These are phyloP conservation scores for Fagopyrum esculentum DNA, from an alignment of 148 eudicot genomes.

Conservation along the genomic window DNA sequence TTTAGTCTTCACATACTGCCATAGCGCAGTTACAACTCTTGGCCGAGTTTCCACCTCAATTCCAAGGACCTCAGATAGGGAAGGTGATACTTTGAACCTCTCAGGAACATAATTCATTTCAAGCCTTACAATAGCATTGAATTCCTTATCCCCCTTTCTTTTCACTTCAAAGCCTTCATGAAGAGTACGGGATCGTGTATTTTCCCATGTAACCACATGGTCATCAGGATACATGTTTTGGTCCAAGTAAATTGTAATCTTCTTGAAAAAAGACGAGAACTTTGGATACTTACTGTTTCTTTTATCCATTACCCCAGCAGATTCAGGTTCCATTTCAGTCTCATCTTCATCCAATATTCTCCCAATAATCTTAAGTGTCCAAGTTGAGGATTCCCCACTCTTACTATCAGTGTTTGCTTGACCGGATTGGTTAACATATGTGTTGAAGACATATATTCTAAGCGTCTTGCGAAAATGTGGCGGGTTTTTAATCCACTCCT, in stretches of 20 bases:
- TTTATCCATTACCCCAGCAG: constrained; percentile 15
- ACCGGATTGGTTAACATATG: constrained; percentile 53
- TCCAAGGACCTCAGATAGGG: constrained; percentile 68
- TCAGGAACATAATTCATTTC: constrained; percentile 85
- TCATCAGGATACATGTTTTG: constrained; percentile 75
- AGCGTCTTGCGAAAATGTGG: constrained; percentile 58
- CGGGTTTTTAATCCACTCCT: constrained; percentile 54
- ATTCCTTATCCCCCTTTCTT: constrained; percentile 91
- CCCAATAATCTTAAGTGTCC: constrained; percentile 86
- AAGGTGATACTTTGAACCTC: constrained; percentile 63
- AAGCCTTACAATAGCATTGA: constrained; percentile 70
- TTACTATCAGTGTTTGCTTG: constrained; percentile 23
- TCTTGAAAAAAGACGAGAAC: constrained; percentile 84
- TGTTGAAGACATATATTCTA: constrained; percentile 70
- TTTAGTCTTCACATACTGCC: constrained; percentile 78
- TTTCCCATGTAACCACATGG: constrained; percentile 80
- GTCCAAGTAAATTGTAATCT: constrained; percentile 75
- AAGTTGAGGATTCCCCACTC: constrained; percentile 55
- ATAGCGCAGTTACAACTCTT: constrained; percentile 66
- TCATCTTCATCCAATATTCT: constrained; percentile 70
- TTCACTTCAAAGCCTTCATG: constrained; percentile 92
- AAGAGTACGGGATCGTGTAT: constrained; percentile 56
- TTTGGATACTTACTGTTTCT: constrained; percentile 41
- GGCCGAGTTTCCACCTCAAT: constrained; percentile 83
- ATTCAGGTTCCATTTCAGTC: constrained; percentile 20